These are phyloP conservation scores for Globisporangium takayamanum DNA, from an alignment of 352 stramenopile species.

Conservation along the genomic window DNA sequence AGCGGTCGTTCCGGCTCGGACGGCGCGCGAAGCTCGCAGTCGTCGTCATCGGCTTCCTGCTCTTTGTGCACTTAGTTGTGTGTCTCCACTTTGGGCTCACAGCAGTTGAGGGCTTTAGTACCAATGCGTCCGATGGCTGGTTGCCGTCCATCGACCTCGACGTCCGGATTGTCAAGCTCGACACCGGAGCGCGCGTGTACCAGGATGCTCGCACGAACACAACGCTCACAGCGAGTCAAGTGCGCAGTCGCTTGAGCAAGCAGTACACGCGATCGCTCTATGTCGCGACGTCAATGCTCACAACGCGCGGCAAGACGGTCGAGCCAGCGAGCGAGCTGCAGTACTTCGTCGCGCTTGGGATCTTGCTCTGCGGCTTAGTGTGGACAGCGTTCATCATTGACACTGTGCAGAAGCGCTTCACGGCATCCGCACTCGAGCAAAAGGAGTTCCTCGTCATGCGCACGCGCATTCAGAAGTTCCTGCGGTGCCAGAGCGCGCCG, in stretches of 20 bases:
- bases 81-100: slow-evolving; percentile 32
- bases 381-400: slow-evolving; percentile 37
- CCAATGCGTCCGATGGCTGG: slow-evolving; percentile 15
- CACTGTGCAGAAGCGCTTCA: slow-evolving; percentile 41
- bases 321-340: slow-evolving; percentile 28
- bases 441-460: slow-evolving; percentile 37
- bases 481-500: slow-evolving; percentile 31
- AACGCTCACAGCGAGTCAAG: neutral
- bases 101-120: slow-evolving; percentile 22
- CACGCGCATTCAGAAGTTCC: slow-evolving; percentile 32
- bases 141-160: slow-evolving; percentile 25
- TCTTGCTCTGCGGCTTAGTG: slow-evolving; percentile 42
- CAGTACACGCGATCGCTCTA: slow-evolving; percentile 29
- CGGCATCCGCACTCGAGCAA: slow-evolving; percentile 32
- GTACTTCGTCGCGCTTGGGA: slow-evolving; percentile 22
- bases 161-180: slow-evolving; percentile 10
- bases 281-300: slow-evolving; percentile 22
- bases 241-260: slow-evolving; percentile 8
- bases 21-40: slow-evolving; percentile 23
- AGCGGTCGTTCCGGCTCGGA: slow-evolving; percentile 26
- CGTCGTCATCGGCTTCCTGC: slow-evolving; percentile 26
- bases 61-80: slow-evolving; percentile 38
- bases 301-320: slow-evolving; percentile 20
- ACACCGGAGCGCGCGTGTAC: slow-evolving; percentile 17
- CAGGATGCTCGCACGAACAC: neutral